Evolutionary conservation across 768 basidiomycete genomes (phyloP).

Genomic region (Lactarius akahatsu): DNA sequence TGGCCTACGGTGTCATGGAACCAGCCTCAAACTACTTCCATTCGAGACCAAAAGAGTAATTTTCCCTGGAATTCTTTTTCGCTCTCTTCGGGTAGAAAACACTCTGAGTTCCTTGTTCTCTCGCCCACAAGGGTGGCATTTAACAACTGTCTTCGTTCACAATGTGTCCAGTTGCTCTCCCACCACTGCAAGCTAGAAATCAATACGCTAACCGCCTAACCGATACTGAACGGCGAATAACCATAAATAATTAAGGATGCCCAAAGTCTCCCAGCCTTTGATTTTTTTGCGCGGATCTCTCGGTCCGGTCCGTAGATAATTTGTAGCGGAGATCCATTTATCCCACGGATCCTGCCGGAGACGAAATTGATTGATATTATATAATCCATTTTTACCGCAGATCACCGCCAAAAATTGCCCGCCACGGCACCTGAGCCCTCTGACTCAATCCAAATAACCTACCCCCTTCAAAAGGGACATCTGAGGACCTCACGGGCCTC

Average conservation of each 20-base stretch:
- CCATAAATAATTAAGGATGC: too few species aligned
- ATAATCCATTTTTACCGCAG: too few species aligned
- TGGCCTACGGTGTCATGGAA: neutral
- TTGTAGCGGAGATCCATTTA: too few species aligned
- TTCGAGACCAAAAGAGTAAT: neutral
- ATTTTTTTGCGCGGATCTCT: too few species aligned
- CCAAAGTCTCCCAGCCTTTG: too few species aligned
- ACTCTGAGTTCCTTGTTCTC: neutral
- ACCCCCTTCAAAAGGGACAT: neutral
- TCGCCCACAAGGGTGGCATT: neutral
- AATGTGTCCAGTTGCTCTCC: neutral
- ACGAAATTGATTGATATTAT: too few species aligned
- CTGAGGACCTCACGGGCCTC: too few species aligned
- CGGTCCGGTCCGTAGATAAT: too few species aligned
- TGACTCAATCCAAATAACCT: too few species aligned
- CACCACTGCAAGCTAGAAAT: neutral
- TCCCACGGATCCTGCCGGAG: too few species aligned
- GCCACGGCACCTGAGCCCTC: too few species aligned
- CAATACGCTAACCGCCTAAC: neutral
- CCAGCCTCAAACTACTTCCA: neutral
- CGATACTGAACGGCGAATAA: neutral
- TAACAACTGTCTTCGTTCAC: neutral
- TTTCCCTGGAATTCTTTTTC: neutral
- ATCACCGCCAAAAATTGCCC: too few species aligned
- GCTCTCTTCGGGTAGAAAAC: neutral